Base-by-base conservation (phyloP, 202 grass and related monocot genomes). In the Digitaria exilis region DNA sequence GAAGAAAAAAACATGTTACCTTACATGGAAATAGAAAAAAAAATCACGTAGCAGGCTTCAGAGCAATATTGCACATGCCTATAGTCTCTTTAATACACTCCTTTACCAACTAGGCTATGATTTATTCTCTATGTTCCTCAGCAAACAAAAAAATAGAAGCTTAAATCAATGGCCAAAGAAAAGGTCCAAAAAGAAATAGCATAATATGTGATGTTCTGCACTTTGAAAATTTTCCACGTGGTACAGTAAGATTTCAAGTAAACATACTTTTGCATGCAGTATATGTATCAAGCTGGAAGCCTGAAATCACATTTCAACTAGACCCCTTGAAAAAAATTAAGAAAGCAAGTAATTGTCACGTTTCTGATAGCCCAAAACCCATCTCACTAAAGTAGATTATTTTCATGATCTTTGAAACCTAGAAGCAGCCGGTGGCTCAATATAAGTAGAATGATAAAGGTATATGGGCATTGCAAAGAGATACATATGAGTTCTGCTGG, bases 271-370 rank as follows among this genome's bases (percentile, higher is more conserved):
- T 67, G 7, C 21, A 56, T 26, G 21, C 17, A 72, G 7, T 19
- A 61, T 28, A 61, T 28, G 6, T 54, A 65, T 61, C 30, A 52
- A 62, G 13, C 14, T 65, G 25, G 21, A 79, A 65, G 18, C 12
- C 26, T 24, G 34, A 63, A 79, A 63, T 16, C 50, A 76, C 30
- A 46, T 48, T 21, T 19, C 7, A 62, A 8, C 0, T n/a, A 3
- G 37, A 22, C 37, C 57, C 18, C 5, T n/a, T 18, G 29, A 76
- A 25, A 58, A n/a, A 76, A 76, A 24, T 76, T 6, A 84, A 76
- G 48, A 66, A 56, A 16, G 5, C 11, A 66, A 56, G 75, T 17
- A 49, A 12, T 9, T 18, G 1, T 52, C 31, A n/a, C 19, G 78
- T 50, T 71, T 78, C 22, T 4, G 69, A 10, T 12, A 22, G 21